phyloP scores from a whole-genome alignment of 2,329 filamentous ascomycete species.

The Boeremia exigua region DNA sequence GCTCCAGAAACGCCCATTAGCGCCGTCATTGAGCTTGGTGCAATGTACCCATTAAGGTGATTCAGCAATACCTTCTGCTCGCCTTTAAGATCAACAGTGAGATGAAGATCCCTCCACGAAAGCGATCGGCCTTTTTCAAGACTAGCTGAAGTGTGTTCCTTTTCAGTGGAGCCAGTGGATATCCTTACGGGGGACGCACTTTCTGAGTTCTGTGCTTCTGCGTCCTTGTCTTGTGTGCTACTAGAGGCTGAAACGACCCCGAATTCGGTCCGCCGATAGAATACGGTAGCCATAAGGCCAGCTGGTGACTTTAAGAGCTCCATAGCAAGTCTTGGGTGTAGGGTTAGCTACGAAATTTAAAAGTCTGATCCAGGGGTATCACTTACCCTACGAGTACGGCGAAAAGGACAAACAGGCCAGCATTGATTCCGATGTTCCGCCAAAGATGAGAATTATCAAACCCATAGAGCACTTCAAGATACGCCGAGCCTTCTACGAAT shows the following conservation, averaged over 20 bases:
- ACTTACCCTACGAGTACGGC: constrained; percentile 41
- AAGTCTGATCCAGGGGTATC: not conserved
- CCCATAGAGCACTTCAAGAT: constrained; percentile 59
- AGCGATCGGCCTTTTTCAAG: constrained; percentile 1
- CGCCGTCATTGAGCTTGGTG: constrained; percentile 55
- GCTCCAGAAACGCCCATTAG: constrained; percentile 40
- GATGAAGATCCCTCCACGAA: not conserved
- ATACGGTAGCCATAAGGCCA: constrained; percentile 3
- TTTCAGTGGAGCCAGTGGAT: not conserved
- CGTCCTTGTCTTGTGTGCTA: not conserved
- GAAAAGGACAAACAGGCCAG: constrained; percentile 50
- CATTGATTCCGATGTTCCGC: constrained; percentile 53
- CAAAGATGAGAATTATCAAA: constrained; percentile 28
- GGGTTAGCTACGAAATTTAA: not conserved
- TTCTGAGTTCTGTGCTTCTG: not conserved
- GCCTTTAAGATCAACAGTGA: not conserved
- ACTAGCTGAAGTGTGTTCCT: not conserved
- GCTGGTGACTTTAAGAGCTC: constrained; percentile 1
- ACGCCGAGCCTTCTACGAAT: constrained; percentile 63
- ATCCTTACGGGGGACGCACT: not conserved
- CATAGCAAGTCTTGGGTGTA: not conserved
- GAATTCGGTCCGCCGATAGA: not conserved
- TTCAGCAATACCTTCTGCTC: constrained; percentile 50
- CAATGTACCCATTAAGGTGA: constrained; percentile 59
- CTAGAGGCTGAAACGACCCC: not conserved